Base-by-base conservation (phyloP, 768 basidiomycete species). In the Neoboletus subvelutipes region DNA sequence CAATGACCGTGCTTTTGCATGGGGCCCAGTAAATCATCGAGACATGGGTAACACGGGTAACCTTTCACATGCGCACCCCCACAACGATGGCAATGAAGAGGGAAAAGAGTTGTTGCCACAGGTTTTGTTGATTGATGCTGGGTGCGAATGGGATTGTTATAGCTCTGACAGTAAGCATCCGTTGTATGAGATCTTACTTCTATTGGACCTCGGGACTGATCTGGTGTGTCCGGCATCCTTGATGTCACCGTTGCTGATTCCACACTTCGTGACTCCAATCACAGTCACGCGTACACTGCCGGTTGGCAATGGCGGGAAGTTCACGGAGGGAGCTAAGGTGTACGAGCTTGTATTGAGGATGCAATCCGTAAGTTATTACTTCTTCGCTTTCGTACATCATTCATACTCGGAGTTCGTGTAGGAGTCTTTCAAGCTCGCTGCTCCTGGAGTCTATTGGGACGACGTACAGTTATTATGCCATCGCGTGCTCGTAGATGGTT, bases 231-330 rank as follows among this genome's bases (percentile, higher is more conserved):
- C 7, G 9, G 4, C 7, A 36, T 34, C 6, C 28, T 45, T 24
- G 34, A 29, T 22, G 26, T 45, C 8, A 17, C 33, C 8, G 5
- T 20, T 6, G 10, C 20, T 51, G 29, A 50, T 18, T 40, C 37
- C 34, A 29, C 7, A 39, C 20, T 24, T n/a, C 62, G 70, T 51
- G 72, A 73, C 61, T 77, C 78, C 46, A 75, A 77, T 17, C 77
- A 80, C 57, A 86, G 72, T 86, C 59, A 87, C 91, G 2, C 86
- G 91, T 10, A 92, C 90, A 0, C 92, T 90, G 79, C 91, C 92
- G 15, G 84, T 97, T n/a, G 96, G 96, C 0, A 98, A 98, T 64
- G 87, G 88, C 3, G 96, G 96, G 0, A 89, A 83, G 65, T 98
- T 95, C 71, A 89, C 92, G 0, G 73, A 83, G 8, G 89, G 92